Evolutionary conservation across 2,329 filamentous ascomycete species (phyloP), one percentile per base, ranked within the genome.

Genomic region (Colletotrichum higginsianum): DNA sequence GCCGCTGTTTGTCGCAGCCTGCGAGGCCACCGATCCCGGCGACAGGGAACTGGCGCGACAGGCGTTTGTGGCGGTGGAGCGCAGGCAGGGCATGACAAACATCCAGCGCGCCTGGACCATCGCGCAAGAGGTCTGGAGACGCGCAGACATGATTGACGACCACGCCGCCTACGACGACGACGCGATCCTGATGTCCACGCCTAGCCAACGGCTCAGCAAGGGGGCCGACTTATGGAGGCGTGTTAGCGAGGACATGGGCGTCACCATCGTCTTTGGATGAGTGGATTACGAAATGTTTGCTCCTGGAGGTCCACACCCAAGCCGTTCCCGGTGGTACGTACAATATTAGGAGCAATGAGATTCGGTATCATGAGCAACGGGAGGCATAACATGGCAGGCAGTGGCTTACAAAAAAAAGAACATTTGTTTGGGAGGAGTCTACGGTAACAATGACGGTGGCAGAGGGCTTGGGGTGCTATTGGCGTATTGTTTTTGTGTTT

Each of bases 31-130:
- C 11, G 82, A 78, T 18, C 75, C 78, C 1, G 82, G 80, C 11
- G 89, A 92, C 76, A 82, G 89, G 18, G 82, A 81, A 7, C 79
- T 89, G 21, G 88, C 89, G 4, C 78, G 83, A 35, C 81, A 82
- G 66, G 82, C 87, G 0, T 91, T 92, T 75, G 77, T 79, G 5
- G 86, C 86, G 6, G 83, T 90, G 11, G 86, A 88, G 69, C 84
- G 82, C 64, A 81, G 89, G 21, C 90, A 92, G 77, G 89, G 90
- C 23, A 92, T 92, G 90, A 86, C 85, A 21, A 92, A 92, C 75
- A 91, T 92, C 68, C 85, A 85, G 73, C 84, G 88, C 72, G 87
- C 89, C 4, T 90, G 89, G 88, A 84, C 84, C 15, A 87, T 92
- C 46, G 86, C 90, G 4, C 84, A 87, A 74, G 89, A 91, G 77